These are phyloP conservation scores for Zymoseptoria brevis DNA, from an alignment of 2,329 filamentous ascomycete genomes.

Conservation along the genomic window DNA sequence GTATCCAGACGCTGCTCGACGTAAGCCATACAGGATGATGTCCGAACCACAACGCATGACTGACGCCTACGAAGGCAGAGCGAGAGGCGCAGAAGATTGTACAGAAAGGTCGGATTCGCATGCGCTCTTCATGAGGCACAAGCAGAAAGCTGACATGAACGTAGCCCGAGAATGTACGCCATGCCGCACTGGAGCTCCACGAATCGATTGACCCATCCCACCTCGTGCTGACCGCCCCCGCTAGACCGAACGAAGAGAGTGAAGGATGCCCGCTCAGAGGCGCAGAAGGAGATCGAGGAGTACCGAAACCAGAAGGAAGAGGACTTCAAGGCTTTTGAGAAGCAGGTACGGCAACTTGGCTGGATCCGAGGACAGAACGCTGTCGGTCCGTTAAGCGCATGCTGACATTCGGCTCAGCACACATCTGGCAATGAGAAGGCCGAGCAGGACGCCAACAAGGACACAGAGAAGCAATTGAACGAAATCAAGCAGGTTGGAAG, in stretches of 20 bases:
- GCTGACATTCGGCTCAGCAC: constrained; percentile 52
- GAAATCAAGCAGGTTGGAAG: constrained; percentile 74
- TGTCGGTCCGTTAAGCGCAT: background rate
- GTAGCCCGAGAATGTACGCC: constrained; percentile 76
- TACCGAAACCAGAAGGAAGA: constrained; percentile 85
- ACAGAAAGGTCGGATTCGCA: constrained; percentile 68
- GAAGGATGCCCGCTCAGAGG: constrained; percentile 91
- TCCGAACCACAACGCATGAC: constrained; percentile 17
- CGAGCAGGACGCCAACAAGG: constrained; percentile 65
- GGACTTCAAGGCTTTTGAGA: constrained; percentile 91
- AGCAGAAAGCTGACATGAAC: constrained; percentile 41
- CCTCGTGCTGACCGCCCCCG: constrained; percentile 13
- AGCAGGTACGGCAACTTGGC: constrained; percentile 47
- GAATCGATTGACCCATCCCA: constrained; percentile 1
- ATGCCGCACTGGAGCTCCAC: background rate
- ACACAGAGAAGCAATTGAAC: constrained; percentile 71
- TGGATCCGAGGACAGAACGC: background rate
- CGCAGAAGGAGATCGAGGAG: constrained; percentile 94
- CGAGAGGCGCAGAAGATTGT: constrained; percentile 98
- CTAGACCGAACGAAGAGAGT: constrained; percentile 90
- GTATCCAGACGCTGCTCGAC: constrained; percentile 97
- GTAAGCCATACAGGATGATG: constrained; percentile 48
- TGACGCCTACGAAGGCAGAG: constrained; percentile 64
- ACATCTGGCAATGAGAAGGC: constrained; percentile 76
- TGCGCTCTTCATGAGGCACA: background rate